These are phyloP conservation scores for Phytopythium montanum DNA, from an alignment of 352 stramenopile species.

Conservation along the genomic window DNA sequence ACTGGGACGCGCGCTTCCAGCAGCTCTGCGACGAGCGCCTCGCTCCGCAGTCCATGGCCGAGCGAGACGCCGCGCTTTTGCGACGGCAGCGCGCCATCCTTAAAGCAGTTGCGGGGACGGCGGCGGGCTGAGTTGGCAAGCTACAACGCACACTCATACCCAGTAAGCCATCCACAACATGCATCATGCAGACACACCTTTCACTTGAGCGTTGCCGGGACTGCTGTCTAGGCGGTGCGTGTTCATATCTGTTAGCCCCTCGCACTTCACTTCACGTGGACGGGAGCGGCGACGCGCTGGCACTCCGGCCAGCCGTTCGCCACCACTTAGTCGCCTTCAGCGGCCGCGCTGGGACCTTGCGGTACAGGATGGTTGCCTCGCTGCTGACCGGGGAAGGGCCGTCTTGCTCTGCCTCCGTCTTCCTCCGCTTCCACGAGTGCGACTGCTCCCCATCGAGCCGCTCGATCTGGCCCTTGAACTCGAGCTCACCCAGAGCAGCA, in stretches of 20 bases:
- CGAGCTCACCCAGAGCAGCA: conserved; percentile 49
- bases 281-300: background rate
- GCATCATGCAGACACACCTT: background rate
- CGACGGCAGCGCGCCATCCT: conserved; percentile 3
- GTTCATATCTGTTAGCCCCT: background rate
- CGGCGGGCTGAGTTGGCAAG: background rate
- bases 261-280: background rate
- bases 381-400: conserved; percentile 11
- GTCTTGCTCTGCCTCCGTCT: conserved; percentile 6
- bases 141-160: background rate
- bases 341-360: conserved; percentile 60
- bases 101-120: background rate
- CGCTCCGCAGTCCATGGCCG: conserved; percentile 2
- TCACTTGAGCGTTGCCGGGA: background rate
- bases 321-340: conserved; percentile 75
- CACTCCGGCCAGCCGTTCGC: conserved; percentile 6
- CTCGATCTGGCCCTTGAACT: conserved; percentile 45
- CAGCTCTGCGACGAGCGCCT: background rate
- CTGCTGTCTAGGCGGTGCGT: background rate
- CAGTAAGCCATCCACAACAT: background rate
- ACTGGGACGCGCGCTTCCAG: background rate
- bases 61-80: background rate
- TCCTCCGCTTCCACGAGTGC: conserved; percentile 20
- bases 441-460: conserved; percentile 27
- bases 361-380: conserved; percentile 35